Evolutionary conservation across 2,329 filamentous ascomycete genomes (phyloP), one percentile per base, ranked within the genome.

Genomic region (Hypoxylon rubiginosum): DNA sequence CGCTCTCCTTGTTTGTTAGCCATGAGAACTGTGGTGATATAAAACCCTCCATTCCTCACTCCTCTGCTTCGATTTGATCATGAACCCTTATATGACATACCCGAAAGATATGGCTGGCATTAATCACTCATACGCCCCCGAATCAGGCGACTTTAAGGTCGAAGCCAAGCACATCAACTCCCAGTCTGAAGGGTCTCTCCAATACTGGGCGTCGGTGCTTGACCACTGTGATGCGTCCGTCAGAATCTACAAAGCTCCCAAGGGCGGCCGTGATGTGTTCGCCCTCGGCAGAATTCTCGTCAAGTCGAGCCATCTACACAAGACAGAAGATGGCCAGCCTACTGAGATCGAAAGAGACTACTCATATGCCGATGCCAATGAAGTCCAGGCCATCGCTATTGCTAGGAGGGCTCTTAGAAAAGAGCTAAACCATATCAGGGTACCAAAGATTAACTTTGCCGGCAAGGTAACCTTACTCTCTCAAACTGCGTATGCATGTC

Each of bases 361-460:
- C 67, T 78, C 79, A 10, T 80, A 76, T 57, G 77, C 78, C 13
- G 81, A 83, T 71, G 74, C 73, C 2, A 83, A 83, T 63, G 81
- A 83, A 60, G 57, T 77, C 1, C 43, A 71, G n/a, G 60, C 60
- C 5, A 50, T 62, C n/a, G 80, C 78, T 21, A 74, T 72, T 66
- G 55, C 66, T 21, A 76, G 70, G 61, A 62, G 54, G 1, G 64
- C 70, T 9, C 54, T 81, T 24, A 24, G 21, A 24, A 24, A 24
- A 4, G 4, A 24, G 21, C 21, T 24, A 4, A 64, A 66, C 4
- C 66, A 73, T 32, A 62, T 80, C 5, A 76, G 66, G 67, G 73
- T 81, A 2, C 79, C 80, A 2, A 58, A 76, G 0, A 79, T 82
- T 8, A 80, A 78, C 58, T 82, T 81, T 73, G 39, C 75, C 8